phyloP scores from a whole-genome alignment of 1,139 yeast species.

The Blastobotrys elegans region DNA sequence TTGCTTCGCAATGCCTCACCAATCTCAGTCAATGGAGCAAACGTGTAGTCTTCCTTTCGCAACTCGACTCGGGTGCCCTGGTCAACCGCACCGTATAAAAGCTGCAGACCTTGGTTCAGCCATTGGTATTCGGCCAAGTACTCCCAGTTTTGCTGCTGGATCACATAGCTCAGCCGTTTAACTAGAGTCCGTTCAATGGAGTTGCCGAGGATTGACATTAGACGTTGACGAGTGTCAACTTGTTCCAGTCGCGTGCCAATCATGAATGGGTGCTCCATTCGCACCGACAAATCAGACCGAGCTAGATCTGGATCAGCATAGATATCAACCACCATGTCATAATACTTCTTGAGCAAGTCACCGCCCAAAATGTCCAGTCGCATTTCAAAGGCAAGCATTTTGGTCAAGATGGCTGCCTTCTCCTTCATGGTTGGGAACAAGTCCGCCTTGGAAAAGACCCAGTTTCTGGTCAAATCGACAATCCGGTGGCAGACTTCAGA shows the following conservation, averaged over 20 bases:
- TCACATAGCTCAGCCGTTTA: conserved; percentile 76
- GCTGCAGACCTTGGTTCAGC: conserved; percentile 89
- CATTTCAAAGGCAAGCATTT: conserved; percentile 89
- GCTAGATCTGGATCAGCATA: conserved; percentile 78
- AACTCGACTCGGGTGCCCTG: conserved; percentile 45
- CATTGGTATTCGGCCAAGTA: conserved; percentile 87
- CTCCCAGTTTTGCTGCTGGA: conserved; percentile 97
- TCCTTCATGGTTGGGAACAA: conserved; percentile 93
- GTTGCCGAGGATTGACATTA: conserved; percentile 74
- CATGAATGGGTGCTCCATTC: conserved; percentile 95
- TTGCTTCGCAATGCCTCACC: conserved; percentile 13
- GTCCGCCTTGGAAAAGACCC: conserved; percentile 85
- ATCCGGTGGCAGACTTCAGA: conserved; percentile 69
- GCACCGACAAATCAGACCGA: conserved; percentile 84
- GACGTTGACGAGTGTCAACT: conserved; percentile 64
- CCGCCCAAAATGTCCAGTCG: conserved; percentile 59
- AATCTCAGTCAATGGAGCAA: conserved; percentile 36
- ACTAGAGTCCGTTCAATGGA: conserved; percentile 76
- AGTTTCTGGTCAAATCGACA: conserved; percentile 69
- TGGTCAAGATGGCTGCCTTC: conserved; percentile 88
- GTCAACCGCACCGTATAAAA: conserved; percentile 74
- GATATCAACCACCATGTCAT: conserved; percentile 80
- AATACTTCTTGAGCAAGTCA: conserved; percentile 72
- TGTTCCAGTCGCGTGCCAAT: conserved; percentile 88
- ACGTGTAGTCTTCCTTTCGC: conserved; percentile 45